Evolutionary conservation across 2,329 filamentous ascomycete genomes (phyloP), one percentile per base, ranked within the genome.

Genomic region (Fonsecaea erecta): DNA sequence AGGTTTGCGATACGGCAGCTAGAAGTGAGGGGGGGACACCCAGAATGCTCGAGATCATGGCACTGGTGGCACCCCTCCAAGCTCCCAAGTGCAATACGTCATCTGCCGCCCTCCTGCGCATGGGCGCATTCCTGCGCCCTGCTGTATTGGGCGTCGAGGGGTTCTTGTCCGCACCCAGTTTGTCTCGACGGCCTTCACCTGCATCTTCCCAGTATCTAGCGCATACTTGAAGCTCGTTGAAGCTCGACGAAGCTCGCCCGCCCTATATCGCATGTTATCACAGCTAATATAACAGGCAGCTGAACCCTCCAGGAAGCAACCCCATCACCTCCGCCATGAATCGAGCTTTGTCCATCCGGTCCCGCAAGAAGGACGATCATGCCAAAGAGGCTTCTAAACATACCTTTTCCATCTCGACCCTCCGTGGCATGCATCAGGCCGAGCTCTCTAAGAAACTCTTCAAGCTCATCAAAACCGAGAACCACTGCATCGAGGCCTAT

Each of bases 381-480:
- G 54, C 61, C n/a, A 71, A 71, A 68, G 80, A 77, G 73, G 77
- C 74, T 18, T 73, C 74, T 54, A 88, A 85, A 73, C 88, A 91
- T 76, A 89, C 88, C 74, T 97, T 98, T 82, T 90, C 88, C 65
- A 90, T 98, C 81, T 88, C 86, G 70, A 95, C 92, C 21, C 87
- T 99, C 62, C 92, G 94, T 58, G 92, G 92, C 62, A 87, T 89
- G 55, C 86, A 90, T 72, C 92, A 97, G 76, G 92, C 93, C 3
- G 93, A 97, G 77, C 86, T 97, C 30, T 93, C 91, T 73, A 92
- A 91, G 78, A 91, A 90, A 76, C 88, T 99, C 58, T 96, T 89
- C 84, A 90, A 90, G 73, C 85, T 99, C 67, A 97, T 98, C 83
- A 99, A 99, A 82, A 91, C 90, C 56, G 90, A 96, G 79, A 98